A percentile compares a stretch with the other conserved stretches of the same genome.
These are phyloP conservation scores for Phaseolus coccineus DNA, from an alignment of 331 rosid genomes.

Conservation along the genomic window DNA sequence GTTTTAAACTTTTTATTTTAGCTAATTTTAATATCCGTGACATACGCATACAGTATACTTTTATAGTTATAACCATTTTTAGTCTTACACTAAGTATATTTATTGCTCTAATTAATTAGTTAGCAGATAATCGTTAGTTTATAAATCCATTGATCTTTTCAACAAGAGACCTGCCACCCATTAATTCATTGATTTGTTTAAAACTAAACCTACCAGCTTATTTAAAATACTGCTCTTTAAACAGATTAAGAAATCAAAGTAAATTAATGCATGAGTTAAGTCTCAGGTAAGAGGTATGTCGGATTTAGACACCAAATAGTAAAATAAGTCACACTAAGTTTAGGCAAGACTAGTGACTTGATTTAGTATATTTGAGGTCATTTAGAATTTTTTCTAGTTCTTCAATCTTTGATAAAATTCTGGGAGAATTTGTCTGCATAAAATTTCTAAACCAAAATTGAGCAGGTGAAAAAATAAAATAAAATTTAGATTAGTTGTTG, in stretches of 20 bases:
- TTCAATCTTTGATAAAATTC: not conserved
- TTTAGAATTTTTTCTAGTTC: not conserved
- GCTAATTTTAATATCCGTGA: not conserved
- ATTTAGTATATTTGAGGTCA: not conserved
- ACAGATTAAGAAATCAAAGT: not conserved
- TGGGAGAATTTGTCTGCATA: not conserved
- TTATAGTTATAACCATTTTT: not conserved
- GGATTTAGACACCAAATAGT: not conserved
- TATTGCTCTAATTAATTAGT: not conserved
- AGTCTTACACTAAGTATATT: not conserved
- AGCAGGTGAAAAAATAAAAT: not conserved
- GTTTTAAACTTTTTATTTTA: not conserved
- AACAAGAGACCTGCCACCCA: not conserved
- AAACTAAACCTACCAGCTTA: not conserved
- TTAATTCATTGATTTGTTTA: not conserved
- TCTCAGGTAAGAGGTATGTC: not conserved
- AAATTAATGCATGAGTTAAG: not conserved
- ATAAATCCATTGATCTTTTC: not conserved
- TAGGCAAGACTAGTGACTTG: not conserved
- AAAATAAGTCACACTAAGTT: not conserved
- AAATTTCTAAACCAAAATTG: constrained; percentile 4
- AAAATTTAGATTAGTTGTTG: not conserved
- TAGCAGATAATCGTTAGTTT: not conserved
- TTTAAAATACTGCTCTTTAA: not conserved
- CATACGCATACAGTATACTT: not conserved